Evolutionary conservation across 2,329 filamentous ascomycete genomes (phyloP).

Genomic region (Ophiostoma perfectum): DNA sequence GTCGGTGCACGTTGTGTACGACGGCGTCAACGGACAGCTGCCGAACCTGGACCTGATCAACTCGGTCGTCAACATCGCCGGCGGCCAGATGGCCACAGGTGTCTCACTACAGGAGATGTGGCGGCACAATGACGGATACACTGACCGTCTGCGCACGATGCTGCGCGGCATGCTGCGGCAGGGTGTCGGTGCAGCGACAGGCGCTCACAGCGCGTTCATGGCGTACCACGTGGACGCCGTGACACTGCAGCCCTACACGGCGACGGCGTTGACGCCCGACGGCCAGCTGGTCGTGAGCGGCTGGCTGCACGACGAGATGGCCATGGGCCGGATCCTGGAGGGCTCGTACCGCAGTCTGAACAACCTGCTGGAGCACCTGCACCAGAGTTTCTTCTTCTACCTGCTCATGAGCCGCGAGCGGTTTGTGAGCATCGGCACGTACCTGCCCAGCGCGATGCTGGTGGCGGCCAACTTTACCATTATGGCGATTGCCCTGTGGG

Average conservation of each 20-base stretch:
- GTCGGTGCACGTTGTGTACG: conserved; percentile 84
- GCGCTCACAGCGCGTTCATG: conserved; percentile 92
- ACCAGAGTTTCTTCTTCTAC: conserved; percentile 99
- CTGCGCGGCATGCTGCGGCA: conserved; percentile 89
- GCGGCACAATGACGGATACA: conserved; percentile 74
- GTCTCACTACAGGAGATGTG: conserved; percentile 82
- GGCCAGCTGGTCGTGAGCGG: conserved; percentile 56
- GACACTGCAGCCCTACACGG: conserved; percentile 71
- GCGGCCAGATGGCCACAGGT: conserved; percentile 85
- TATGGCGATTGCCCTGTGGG: conserved; percentile 90
- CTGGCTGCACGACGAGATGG: conserved; percentile 98
- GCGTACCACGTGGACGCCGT: conserved; percentile 97
- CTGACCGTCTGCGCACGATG: conserved; percentile 79
- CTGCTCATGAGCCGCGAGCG: conserved; percentile 83
- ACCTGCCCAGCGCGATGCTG: conserved; percentile 95
- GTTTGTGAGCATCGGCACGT: conserved; percentile 97
- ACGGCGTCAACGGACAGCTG: conserved; percentile 90
- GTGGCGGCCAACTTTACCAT: conserved; percentile 92
- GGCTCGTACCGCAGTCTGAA: conserved; percentile 90
- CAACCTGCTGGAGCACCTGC: conserved; percentile 91
- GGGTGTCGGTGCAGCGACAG: conserved; percentile 79
- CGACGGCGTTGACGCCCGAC: conserved; percentile 19
- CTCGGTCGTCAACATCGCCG: conserved; percentile 80
- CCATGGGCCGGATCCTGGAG: conserved; percentile 81
- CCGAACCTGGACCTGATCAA: conserved; percentile 96